Evolutionary conservation across 345 rosid genomes (phyloP), one percentile per base, ranked within the genome.

Genomic region (Turnera subulata): DNA sequence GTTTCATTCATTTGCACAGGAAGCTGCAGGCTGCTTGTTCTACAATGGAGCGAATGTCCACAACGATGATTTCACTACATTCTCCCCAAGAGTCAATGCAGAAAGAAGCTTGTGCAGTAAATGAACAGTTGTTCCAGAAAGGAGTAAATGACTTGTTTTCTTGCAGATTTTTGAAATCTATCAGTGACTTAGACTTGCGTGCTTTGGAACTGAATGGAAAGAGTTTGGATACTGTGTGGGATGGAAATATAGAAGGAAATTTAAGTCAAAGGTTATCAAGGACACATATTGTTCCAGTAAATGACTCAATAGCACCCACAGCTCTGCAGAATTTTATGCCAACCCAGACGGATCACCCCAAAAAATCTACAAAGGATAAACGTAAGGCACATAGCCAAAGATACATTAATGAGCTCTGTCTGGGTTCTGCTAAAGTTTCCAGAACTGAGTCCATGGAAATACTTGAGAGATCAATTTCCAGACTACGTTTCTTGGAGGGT

Each of bases 401-500:
- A 50, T 55, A 39, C 56, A 48, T 48, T 25, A 49, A 56, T 44
- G 76, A 72, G 53, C 50, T 58, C 25, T 57, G 58, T 61, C 13
- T 46, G 22, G 50, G 20, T 43, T 46, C 68, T 44, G 71, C 52
- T 46, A 74, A 59, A 62, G 69, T 70, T 70, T 58, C 67, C 23
- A 70, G 62, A 19, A 68, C 57, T 53, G 89, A 80, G 45, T 46
- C 83, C 56, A 61, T 79, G 82, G 76, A 61, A 56, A 72, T 71
- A 10, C 70, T 85, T 50, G 88, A 88, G 71, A 74, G 66, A 64
- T 82, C 76, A 26, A 70, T 88, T 53, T 80, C 89, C 12, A 72
- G 66, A 46, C 57, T 79, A n/a, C 73, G 75, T 51, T 76, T 79
- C 62, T 71, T 80, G 0, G 79, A 76, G 64, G 81, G 75, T n/a